Evolutionary conservation across 2,329 filamentous ascomycete genomes (phyloP).

Genomic region (Sporothrix phasma): DNA sequence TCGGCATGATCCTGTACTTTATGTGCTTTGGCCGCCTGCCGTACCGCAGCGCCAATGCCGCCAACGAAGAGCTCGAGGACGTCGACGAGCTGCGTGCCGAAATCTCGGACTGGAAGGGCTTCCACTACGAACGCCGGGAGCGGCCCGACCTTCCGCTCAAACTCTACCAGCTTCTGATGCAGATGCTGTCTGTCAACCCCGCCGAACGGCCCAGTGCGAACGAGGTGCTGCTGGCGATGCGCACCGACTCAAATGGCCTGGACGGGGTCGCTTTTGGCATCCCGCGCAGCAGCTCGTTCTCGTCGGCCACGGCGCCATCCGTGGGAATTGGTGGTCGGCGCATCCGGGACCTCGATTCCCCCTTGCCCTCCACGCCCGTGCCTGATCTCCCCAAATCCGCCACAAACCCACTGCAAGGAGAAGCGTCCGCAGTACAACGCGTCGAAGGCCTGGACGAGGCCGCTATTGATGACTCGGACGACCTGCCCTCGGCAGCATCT

Average conservation of each 20-base stretch:
- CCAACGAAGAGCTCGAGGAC: conserved; percentile 88
- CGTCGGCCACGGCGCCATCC: background rate
- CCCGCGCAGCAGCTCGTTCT: background rate
- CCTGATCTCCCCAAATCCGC: conserved; percentile 29
- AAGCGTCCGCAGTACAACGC: conserved; percentile 22
- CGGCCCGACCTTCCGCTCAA: conserved; percentile 76
- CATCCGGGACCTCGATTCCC: conserved; percentile 48
- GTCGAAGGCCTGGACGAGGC: conserved; percentile 24
- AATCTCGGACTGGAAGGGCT: conserved; percentile 79
- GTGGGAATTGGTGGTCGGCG: conserved; percentile 36
- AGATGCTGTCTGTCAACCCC: conserved; percentile 68
- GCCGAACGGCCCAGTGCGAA: conserved; percentile 69
- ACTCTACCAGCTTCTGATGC: conserved; percentile 75
- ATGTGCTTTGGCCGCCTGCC: conserved; percentile 89
- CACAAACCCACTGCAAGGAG: background rate
- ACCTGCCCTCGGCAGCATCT: conserved; percentile 23
- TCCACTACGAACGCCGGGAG: conserved; percentile 63
- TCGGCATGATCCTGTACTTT: conserved; percentile 98
- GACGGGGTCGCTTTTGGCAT: conserved; percentile 1
- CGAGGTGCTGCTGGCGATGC: conserved; percentile 72
- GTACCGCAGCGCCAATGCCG: conserved; percentile 70
- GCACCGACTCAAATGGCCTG: conserved; percentile 29
- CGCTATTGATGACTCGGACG: conserved; percentile 18
- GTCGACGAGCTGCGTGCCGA: conserved; percentile 75
- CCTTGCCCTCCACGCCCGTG: conserved; percentile 39